Percentiles rank a stretch among this genome's conserved stretches.
Conservation (phyloP, 164 flowering plant genomes). For the Nymphaea thermarum region DNA sequence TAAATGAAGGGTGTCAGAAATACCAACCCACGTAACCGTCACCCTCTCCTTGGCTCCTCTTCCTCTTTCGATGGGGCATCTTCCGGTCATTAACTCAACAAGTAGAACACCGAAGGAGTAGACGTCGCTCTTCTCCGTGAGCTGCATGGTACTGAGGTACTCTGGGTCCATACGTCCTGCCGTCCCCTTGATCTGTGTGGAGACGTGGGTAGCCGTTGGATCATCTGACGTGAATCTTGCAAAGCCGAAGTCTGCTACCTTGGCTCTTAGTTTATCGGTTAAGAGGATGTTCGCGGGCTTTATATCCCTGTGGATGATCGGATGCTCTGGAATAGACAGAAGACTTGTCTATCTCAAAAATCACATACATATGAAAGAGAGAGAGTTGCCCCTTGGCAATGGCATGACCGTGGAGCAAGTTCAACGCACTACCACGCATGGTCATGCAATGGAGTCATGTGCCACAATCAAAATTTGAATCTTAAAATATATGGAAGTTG, state of each 20-base stretch:
- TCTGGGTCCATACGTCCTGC: conserved; percentile 82
- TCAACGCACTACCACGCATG: no score
- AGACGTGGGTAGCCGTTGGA: conserved; percentile 45
- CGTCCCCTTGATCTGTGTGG: conserved; percentile 71
- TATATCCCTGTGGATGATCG: conserved; percentile 77
- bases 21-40: conserved; percentile 51
- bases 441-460: no score
- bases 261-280: conserved; percentile 68
- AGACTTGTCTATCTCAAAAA: no score
- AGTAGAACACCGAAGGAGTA: conserved; percentile 80
- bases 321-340: conserved; percentile 31
- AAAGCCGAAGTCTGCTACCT: conserved; percentile 77
- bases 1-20: not conserved
- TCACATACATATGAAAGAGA: no score
- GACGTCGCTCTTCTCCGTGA: conserved; percentile 77
- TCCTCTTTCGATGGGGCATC: conserved; percentile 43
- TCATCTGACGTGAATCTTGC: conserved; percentile 37
- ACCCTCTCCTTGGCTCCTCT: conserved; percentile 30
- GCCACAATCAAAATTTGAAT: no score
- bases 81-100: conserved; percentile 62
- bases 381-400: no score
- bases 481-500: no score
- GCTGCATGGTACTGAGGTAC: conserved; percentile 53
- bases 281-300: conserved; percentile 64
- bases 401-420: no score